A percentile compares a stretch with the other conserved stretches of the same genome.
Conservation (phyloP, 2,329 filamentous ascomycete species). For the Aspergillus proliferans region DNA sequence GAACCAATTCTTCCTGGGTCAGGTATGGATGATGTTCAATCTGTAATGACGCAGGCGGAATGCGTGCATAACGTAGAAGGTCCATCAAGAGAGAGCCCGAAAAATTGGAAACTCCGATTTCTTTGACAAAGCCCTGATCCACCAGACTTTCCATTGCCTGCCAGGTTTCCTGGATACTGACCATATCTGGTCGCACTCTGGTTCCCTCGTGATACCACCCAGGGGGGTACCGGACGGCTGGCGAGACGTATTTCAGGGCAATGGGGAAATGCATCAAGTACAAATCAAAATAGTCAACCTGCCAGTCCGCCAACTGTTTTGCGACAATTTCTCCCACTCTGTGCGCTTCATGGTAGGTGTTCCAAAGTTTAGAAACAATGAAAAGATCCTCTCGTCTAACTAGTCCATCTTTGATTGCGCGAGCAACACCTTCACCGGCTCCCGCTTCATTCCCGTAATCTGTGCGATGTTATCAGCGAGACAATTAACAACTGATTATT, state of each 20-base stretch:
- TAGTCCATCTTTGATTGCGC: conserved; percentile 72
- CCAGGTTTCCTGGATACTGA: conserved; percentile 76
- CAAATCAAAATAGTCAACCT: conserved; percentile 82
- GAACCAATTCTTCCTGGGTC: conserved; percentile 64
- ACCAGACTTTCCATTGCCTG: conserved; percentile 71
- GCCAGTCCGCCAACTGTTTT: conserved; percentile 75
- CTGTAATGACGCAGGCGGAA: conserved; percentile 71
- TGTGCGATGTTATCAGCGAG: conserved; percentile 24
- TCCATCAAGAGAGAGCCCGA: conserved; percentile 71
- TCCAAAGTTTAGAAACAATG: conserved; percentile 90
- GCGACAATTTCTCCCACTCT: conserved; percentile 68
- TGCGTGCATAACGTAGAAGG: conserved; percentile 68
- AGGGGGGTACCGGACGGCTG: conserved; percentile 69
- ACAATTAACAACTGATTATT: background rate
- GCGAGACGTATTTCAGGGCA: conserved; percentile 78
- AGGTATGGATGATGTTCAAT: conserved; percentile 90
- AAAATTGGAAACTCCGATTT: conserved; percentile 81
- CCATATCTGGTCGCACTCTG: conserved; percentile 58
- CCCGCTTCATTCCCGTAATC: conserved; percentile 82
- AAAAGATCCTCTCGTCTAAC: conserved; percentile 84
- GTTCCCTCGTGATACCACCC: conserved; percentile 64
- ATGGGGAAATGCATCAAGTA: conserved; percentile 88
- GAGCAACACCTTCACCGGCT: conserved; percentile 67
- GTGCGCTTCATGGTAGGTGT: conserved; percentile 78
- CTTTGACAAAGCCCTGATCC: conserved; percentile 59